phyloP scores from a whole-genome alignment of 2,329 filamentous ascomycete species.

The Sclerotinia subarctica region DNA sequence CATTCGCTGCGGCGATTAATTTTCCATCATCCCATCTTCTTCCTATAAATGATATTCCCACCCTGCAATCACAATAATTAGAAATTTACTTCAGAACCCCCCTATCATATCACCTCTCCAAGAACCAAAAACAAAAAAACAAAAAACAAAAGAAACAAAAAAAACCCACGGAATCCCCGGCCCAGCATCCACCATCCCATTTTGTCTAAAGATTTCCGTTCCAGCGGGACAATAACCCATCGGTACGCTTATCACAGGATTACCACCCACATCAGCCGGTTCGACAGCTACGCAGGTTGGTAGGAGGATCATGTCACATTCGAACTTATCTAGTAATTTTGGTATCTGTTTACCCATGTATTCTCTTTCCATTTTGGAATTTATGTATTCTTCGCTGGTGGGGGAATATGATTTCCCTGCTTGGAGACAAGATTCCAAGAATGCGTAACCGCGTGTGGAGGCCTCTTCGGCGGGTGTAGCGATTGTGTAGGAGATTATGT shows the following conservation, averaged over 20 bases:
- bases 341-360: slow-evolving; percentile 13
- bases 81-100: too few relatives aligned
- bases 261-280: slow-evolving; percentile 1
- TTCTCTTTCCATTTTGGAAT: background rate
- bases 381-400: background rate
- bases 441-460: background rate
- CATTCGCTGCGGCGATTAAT: slow-evolving; percentile 62
- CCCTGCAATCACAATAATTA: background rate
- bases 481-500: slow-evolving; percentile 7
- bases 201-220: background rate
- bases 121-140: too few relatives aligned
- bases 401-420: background rate
- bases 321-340: slow-evolving; percentile 5
- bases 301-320: slow-evolving; percentile 12
- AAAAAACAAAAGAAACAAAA: too few relatives aligned
- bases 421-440: background rate
- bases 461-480: slow-evolving; percentile 3
- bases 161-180: slow-evolving; percentile 14
- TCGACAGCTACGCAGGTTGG: background rate
- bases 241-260: slow-evolving; percentile 9
- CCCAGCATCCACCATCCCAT: slow-evolving; percentile 9
- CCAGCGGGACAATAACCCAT: background rate
- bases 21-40: slow-evolving; percentile 56
- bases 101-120: too few relatives aligned
- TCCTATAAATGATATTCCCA: slow-evolving; percentile 55